Percentiles rank a stretch among this genome's conserved stretches.
phyloP scores from a whole-genome alignment of 78 protist genomes.

The Salpingoeca rosetta region DNA sequence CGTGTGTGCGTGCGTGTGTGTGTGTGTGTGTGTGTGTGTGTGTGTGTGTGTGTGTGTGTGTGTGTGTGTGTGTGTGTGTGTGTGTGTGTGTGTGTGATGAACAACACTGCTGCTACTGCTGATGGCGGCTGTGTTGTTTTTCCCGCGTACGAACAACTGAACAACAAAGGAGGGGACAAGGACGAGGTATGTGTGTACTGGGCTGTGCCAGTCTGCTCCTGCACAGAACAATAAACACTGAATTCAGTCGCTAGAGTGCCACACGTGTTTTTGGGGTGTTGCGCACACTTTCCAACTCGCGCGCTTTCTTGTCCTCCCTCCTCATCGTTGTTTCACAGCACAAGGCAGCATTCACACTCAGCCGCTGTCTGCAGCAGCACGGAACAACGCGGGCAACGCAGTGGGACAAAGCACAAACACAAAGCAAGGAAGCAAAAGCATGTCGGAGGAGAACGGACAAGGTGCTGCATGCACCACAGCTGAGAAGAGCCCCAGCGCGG shows the following conservation, averaged over 20 bases:
- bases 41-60: not conserved
- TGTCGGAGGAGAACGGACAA: no score
- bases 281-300: no score
- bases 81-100: not conserved
- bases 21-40: not conserved
- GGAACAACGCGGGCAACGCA: no score
- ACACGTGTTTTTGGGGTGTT: not conserved
- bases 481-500: no score
- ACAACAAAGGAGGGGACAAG: not conserved
- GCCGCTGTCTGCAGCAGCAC: no score
- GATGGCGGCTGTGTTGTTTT: not conserved
- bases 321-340: no score
- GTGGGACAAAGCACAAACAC: no score
- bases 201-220: not conserved
- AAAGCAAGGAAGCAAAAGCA: no score
- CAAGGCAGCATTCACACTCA: no score
- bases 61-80: conserved; percentile 6
- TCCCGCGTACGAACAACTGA: not conserved
- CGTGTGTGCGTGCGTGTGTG: no score
- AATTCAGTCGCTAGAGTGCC: not conserved
- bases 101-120: not conserved
- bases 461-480: no score
- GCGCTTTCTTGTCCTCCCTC: no score
- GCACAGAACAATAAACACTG: not conserved
- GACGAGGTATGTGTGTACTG: not conserved